Base-by-base conservation (phyloP, 495 filamentous ascomycete species). In the Neurospora africana region DNA sequence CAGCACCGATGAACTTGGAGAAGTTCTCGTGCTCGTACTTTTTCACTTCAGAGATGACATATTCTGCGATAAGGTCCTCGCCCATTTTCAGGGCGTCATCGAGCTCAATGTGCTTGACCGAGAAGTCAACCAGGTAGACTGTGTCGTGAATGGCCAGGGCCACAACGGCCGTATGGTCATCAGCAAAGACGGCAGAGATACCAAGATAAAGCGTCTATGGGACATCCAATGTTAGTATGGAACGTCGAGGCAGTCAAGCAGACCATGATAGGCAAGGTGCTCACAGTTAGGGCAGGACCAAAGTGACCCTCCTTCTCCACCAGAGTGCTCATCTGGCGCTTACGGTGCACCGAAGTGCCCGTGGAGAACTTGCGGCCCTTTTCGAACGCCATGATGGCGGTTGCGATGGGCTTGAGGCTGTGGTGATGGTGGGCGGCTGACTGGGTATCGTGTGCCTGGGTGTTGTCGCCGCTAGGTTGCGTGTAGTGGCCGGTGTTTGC, bases 61-160 rank as follows among this genome's bases (percentile, higher is more conserved):
- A 86, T 61, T 89, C 83, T 37, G 82, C 85, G 40, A 91, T 84
- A 13, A 81, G 76, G 19, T 86, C 84, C 43, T 79, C 72, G 13
- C 78, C 81, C 73, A 79, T 76, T 68, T 69, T 83, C 76, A 70
- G 74, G 41, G 72, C 77, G 73, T 74, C 80, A 67, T 80, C 76
- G 33, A 84, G 73, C 15, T 80, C 76, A 23, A 91, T 80, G 3
- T 84, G 80, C 72, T 87, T 84, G 68, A 94, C 85, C 35, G 87
- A 85, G 72, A 91, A 95, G 77, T 95, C 93, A 41, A 93, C 83
- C 27, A 92, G 85, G 76, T 97, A 97, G 0, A 90, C 90, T 6
- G 88, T 86, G 79, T 96, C 92, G 75, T 93, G 92, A 71, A 91
- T 87, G 6, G 90, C 90, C 68, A 95, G 80, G 5, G 89, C 89